These are phyloP conservation scores for Trichoderma endophyticum DNA, from an alignment of 2,329 filamentous ascomycete species.

Conservation along the genomic window DNA sequence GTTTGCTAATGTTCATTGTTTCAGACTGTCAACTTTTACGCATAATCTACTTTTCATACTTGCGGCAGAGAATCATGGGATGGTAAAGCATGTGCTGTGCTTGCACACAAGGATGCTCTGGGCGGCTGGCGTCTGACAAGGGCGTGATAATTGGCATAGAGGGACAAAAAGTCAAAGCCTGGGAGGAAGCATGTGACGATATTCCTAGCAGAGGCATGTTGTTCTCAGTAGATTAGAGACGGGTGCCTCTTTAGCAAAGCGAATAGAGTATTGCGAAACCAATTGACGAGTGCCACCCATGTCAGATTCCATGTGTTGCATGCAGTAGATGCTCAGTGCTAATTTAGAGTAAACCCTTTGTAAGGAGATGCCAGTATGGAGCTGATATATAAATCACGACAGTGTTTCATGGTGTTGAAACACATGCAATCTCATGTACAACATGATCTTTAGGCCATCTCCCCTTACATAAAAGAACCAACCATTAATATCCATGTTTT, in stretches of 20 bases:
- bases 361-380: background rate
- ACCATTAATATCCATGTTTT: background rate
- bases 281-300: background rate
- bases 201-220: conserved; percentile 10
- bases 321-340: background rate
- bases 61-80: background rate
- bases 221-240: conserved; percentile 15
- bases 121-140: conserved; percentile 12
- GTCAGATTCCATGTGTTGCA: background rate
- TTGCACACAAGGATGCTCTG: background rate
- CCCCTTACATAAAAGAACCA: background rate
- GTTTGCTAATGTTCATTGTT: background rate
- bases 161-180: conserved; percentile 16
- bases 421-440: background rate
- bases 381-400: background rate
- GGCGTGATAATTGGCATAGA: conserved; percentile 17
- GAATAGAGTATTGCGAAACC: conserved; percentile 11
- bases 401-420: background rate
- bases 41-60: conserved; percentile 33
- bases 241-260: conserved; percentile 12
- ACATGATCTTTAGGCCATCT: background rate
- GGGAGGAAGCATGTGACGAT: conserved; percentile 11
- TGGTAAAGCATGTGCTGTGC: background rate
- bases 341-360: background rate
- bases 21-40: conserved; percentile 58